phyloP scores from a whole-genome alignment of 177 flowering plant genomes.

The Vitis hybrid region DNA sequence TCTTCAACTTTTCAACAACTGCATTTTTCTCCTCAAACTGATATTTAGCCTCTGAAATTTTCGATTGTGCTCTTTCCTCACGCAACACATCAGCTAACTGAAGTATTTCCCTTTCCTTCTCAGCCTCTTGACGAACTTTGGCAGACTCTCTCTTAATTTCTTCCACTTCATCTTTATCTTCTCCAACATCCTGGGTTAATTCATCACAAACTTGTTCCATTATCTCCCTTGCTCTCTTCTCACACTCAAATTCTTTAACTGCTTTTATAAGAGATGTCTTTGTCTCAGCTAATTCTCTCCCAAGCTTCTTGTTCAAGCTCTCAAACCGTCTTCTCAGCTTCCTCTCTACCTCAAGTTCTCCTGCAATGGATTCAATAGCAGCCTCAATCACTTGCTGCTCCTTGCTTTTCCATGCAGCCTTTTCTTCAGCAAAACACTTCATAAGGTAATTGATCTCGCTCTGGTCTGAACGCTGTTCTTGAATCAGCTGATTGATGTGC shows the following conservation, averaged over 20 bases:
- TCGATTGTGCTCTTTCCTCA: slow-evolving; percentile 72
- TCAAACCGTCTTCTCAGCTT: slow-evolving; percentile 75
- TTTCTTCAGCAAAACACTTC: slow-evolving; percentile 85
- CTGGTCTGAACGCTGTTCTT: slow-evolving; percentile 62
- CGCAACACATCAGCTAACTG: slow-evolving; percentile 62
- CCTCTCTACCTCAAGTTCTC: slow-evolving; percentile 81
- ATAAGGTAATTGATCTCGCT: slow-evolving; percentile 60
- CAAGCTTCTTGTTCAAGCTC: slow-evolving; percentile 82
- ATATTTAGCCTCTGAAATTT: slow-evolving; percentile 68
- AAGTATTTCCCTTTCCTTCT: slow-evolving; percentile 79
- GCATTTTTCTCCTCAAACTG: slow-evolving; percentile 78
- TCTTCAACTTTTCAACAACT: slow-evolving; percentile 61
- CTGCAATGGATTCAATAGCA: slow-evolving; percentile 64
- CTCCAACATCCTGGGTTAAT: slow-evolving; percentile 62
- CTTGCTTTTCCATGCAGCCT: slow-evolving; percentile 73
- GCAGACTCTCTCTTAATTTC: slow-evolving; percentile 60
- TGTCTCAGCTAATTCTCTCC: slow-evolving; percentile 71
- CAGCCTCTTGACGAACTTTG: slow-evolving; percentile 59
- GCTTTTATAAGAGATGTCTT: slow-evolving; percentile 55
- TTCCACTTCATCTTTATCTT: slow-evolving; percentile 60
- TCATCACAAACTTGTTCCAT: slow-evolving; percentile 82
- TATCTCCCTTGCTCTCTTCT: slow-evolving; percentile 71
- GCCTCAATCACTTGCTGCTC: slow-evolving; percentile 59
- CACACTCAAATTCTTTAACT: slow-evolving; percentile 68
- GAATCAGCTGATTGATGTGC: slow-evolving; percentile 73